phyloP scores from a whole-genome alignment of 352 stramenopile genomes.

The Discostella stelligera region DNA sequence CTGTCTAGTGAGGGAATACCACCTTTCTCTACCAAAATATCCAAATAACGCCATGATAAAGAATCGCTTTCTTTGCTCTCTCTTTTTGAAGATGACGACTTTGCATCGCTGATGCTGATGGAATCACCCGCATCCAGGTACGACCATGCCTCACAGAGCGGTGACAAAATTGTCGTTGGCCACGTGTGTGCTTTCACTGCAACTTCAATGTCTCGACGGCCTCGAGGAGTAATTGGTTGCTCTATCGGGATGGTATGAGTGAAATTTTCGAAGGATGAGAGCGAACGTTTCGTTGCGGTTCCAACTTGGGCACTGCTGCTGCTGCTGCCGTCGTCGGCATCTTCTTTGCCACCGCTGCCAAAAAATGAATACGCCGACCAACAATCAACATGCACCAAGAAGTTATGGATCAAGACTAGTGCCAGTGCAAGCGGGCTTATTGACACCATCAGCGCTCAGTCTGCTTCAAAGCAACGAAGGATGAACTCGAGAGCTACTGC shows the following conservation, averaged over 20 bases:
- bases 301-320: too few relatives aligned
- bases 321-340: constrained; percentile 1
- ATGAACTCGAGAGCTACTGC: too few relatives aligned
- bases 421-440: background rate
- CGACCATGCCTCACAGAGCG: constrained; percentile 74
- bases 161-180: constrained; percentile 63
- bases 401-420: constrained; percentile 1
- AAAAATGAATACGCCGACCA: constrained; percentile 21
- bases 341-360: constrained; percentile 7
- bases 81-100: constrained; percentile 3
- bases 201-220: constrained; percentile 61
- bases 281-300: constrained; percentile 3
- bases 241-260: constrained; percentile 28
- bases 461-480: too few relatives aligned
- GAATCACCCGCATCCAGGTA: constrained; percentile 46
- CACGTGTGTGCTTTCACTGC: constrained; percentile 66
- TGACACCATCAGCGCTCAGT: background rate
- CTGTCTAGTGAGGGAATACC: constrained; percentile 32
- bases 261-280: constrained; percentile 37
- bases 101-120: constrained; percentile 30
- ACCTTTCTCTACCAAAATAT: constrained; percentile 44
- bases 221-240: constrained; percentile 18
- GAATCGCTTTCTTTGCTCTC: background rate
- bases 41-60: constrained; percentile 48
- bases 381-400: constrained; percentile 9